A percentile compares a stretch with the other conserved stretches of the same genome.
phyloP scores from a whole-genome alignment of 1,284 basidiomycete genomes.

The Cutaneotrichosporon daszewskae region DNA sequence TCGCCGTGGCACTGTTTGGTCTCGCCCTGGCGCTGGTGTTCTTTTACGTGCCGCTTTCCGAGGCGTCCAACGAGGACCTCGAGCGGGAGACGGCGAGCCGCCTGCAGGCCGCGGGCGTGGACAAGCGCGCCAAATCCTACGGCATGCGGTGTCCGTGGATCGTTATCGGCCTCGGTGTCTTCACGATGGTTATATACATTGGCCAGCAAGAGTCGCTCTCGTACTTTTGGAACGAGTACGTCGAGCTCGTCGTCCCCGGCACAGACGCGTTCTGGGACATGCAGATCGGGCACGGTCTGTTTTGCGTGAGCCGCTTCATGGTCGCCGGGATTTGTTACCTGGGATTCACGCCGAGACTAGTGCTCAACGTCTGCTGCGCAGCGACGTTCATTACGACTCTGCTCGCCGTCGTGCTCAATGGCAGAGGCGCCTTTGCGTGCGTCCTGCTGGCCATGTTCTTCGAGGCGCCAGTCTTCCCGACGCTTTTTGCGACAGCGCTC shows the following conservation, averaged over 20 bases:
- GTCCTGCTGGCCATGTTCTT: slow-evolving; percentile 40
- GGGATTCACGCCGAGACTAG: slow-evolving; percentile 35
- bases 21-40: slow-evolving; percentile 40
- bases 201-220: slow-evolving; percentile 42
- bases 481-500: slow-evolving; percentile 39
- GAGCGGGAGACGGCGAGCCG: slow-evolving; percentile 30
- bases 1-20: slow-evolving; percentile 44
- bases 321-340: slow-evolving; percentile 31
- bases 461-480: slow-evolving; percentile 44
- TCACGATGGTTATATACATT: slow-evolving; percentile 36
- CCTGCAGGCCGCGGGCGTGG: slow-evolving; percentile 22
- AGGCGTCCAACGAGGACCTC: slow-evolving; percentile 39
- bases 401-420: slow-evolving; percentile 28
- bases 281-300: slow-evolving; percentile 31
- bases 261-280: slow-evolving; percentile 28
- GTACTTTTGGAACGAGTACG: slow-evolving; percentile 28
- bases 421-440: slow-evolving; percentile 21
- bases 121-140: slow-evolving; percentile 12
- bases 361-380: slow-evolving; percentile 29
- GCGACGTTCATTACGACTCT: slow-evolving; percentile 35
- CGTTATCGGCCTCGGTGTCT: slow-evolving; percentile 21
- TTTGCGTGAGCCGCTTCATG: slow-evolving; percentile 36
- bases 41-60: slow-evolving; percentile 44
- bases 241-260: slow-evolving; percentile 17
- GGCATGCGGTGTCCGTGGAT: slow-evolving; percentile 21